phyloP scores from a whole-genome alignment of 306 rosid species.

The Dicorynia guianensis region DNA sequence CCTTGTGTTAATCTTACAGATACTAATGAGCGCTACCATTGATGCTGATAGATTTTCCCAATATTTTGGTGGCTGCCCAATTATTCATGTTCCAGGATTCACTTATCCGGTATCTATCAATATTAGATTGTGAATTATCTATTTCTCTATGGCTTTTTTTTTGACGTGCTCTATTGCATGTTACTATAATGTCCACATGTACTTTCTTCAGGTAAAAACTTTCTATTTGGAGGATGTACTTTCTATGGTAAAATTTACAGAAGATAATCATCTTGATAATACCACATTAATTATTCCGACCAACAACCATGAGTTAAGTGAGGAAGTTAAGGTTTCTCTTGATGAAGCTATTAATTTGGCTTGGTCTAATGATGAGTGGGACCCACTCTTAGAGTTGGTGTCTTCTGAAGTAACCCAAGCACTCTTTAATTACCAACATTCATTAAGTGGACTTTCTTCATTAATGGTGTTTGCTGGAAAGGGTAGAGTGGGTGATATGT shows the following conservation, averaged over 20 bases:
- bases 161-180: no score
- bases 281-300: conserved; percentile 39
- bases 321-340: conserved; percentile 70
- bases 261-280: conserved; percentile 64
- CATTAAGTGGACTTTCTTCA: conserved; percentile 73
- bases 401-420: conserved; percentile 61
- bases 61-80: conserved; percentile 94
- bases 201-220: conserved; percentile 72
- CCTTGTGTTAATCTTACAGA: conserved; percentile 54
- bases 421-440: conserved; percentile 84
- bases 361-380: conserved; percentile 83
- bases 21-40: conserved; percentile 95
- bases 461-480: conserved; percentile 92
- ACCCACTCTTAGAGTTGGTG: conserved; percentile 75
- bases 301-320: conserved; percentile 53
- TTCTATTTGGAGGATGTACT: conserved; percentile 92
- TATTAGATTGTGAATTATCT: conserved; percentile 31
- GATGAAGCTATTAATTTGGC: conserved; percentile 90
- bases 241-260: conserved; percentile 60
- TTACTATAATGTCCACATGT: conserved; percentile 12
- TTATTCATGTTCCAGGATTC: conserved; percentile 89
- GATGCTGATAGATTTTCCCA: conserved; percentile 85
- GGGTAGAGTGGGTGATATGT: conserved; percentile 82
- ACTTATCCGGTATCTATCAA: conserved; percentile 77
- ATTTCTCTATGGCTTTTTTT: no score